A percentile compares a stretch with the other conserved stretches of the same genome.
phyloP scores from a whole-genome alignment of 1,284 basidiomycete species.

The Ganoderma sinense region DNA sequence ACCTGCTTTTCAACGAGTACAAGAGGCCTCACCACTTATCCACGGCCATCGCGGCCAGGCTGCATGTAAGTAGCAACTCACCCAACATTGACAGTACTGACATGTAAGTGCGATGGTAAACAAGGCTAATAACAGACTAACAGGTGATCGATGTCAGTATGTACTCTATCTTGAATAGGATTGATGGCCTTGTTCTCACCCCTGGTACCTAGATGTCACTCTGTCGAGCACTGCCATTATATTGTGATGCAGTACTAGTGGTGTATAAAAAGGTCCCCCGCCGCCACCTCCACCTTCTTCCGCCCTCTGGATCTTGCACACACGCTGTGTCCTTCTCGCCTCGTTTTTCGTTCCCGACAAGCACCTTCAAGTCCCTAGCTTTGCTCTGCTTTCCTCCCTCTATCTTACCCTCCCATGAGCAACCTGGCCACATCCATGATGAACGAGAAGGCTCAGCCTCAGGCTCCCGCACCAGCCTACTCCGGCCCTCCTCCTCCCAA shows the following conservation, averaged over 20 bases:
- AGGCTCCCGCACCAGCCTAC: background rate
- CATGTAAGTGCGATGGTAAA: background rate
- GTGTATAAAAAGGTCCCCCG: background rate
- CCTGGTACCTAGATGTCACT: background rate
- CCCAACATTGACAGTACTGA: background rate
- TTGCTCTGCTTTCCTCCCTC: background rate
- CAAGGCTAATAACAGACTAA: background rate
- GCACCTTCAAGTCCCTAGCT: background rate
- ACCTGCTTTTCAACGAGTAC: background rate
- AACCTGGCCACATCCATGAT: constrained; percentile 12
- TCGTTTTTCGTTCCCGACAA: too few species aligned
- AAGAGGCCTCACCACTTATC: too few species aligned
- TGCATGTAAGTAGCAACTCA: background rate
- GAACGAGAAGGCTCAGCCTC: constrained; percentile 18
- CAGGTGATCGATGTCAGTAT: background rate
- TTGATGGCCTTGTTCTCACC: constrained; percentile 4
- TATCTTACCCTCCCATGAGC: background rate
- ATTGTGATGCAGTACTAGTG: background rate
- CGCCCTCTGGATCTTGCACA: background rate
- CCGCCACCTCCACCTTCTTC: background rate
- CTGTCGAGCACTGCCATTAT: background rate
- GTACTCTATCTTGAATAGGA: background rate
- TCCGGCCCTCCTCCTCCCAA: constrained; percentile 13
- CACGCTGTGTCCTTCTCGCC: background rate
- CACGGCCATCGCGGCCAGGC: background rate